Base-by-base conservation (phyloP, 2,329 filamentous ascomycete genomes). In the Herpotrichia juniperi region DNA sequence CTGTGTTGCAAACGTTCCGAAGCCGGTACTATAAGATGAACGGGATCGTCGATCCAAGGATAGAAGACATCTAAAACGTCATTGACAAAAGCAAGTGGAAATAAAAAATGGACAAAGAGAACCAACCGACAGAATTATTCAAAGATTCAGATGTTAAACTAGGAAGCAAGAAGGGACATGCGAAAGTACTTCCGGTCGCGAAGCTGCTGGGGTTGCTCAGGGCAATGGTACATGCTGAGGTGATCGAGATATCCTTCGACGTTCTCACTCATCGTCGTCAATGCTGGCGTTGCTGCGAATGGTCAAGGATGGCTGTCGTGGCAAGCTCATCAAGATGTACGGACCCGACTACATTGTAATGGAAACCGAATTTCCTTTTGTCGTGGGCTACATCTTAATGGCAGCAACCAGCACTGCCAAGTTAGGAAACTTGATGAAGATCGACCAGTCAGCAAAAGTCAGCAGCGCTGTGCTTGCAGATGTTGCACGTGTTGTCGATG, bases 321-420 rank as follows among this genome's bases (percentile, higher is more conserved):
- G 63, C 0, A 9, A 68, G 0, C 63, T 81, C 7, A 53, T 58
- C 14, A 22, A 69, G n/a, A 55, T 74, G 8, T 76, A 62, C 53
- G 70, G 67, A 0, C 58, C 68, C 1, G 60, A 53, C 1, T 79
- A 78, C 48, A 51, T 78, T 2, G 68, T 76, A 40, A 61, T 59
- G 11, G 73, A 79, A 54, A 69, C 39, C 26, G 66, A 79, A 52
- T 63, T 80, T 4, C 74, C 77, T 0, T 77, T 67, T 22, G 39
- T 79, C 0, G 72, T 78, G 1, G 74, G 72, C 3, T 79, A 71
- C 46, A 71, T 79, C 19, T 69, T 79, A 44, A 66, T 69, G 56
- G 63, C 66, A 4, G 68, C 68, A 1, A 55, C 46, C 43, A 28
- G 45, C 19, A 59, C 53, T 2, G 43, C 52, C 14, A 16, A 51